phyloP scores from a whole-genome alignment of 306 rosid genomes.

The Cercis canadensis region DNA sequence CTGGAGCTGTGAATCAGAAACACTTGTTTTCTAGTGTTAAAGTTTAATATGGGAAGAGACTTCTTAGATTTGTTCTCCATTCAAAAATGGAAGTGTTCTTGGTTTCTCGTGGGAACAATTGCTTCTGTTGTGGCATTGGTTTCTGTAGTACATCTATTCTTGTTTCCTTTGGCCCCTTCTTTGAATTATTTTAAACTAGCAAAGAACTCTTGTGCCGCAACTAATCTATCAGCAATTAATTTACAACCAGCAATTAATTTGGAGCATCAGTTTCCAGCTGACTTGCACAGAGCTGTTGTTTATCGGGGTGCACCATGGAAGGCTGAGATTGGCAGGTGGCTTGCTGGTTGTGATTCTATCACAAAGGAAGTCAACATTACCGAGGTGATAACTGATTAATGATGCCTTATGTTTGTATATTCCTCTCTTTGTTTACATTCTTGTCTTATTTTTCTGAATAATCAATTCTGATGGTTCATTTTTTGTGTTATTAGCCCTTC shows the following conservation, averaged over 20 bases:
- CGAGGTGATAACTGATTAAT: constrained; percentile 65
- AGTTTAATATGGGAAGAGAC: constrained; percentile 40
- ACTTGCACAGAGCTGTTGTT: constrained; percentile 66
- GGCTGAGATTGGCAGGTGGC: constrained; percentile 88
- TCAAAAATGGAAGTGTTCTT: constrained; percentile 72
- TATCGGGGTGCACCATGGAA: constrained; percentile 91
- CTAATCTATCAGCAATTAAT: constrained; percentile 50
- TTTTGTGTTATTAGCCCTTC: neutral
- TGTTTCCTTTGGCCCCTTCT: constrained; percentile 81
- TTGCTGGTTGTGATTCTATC: constrained; percentile 75
- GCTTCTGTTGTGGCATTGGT: constrained; percentile 70
- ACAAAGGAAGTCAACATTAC: constrained; percentile 64
- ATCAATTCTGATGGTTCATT: neutral
- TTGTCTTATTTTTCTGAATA: neutral
- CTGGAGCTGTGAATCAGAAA: constrained; percentile 42
- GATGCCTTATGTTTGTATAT: neutral
- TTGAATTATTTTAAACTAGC: constrained; percentile 66
- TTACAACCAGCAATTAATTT: constrained; percentile 45
- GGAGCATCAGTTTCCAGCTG: constrained; percentile 63
- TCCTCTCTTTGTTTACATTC: neutral
- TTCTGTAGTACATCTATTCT: constrained; percentile 74
- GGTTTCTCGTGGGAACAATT: constrained; percentile 69
- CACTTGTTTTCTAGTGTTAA: constrained; percentile 26
- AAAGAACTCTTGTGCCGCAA: constrained; percentile 55
- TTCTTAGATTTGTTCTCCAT: constrained; percentile 60